Evolutionary conservation across 306 rosid species (phyloP).

Genomic region (Chamaecrista fasciculata): DNA sequence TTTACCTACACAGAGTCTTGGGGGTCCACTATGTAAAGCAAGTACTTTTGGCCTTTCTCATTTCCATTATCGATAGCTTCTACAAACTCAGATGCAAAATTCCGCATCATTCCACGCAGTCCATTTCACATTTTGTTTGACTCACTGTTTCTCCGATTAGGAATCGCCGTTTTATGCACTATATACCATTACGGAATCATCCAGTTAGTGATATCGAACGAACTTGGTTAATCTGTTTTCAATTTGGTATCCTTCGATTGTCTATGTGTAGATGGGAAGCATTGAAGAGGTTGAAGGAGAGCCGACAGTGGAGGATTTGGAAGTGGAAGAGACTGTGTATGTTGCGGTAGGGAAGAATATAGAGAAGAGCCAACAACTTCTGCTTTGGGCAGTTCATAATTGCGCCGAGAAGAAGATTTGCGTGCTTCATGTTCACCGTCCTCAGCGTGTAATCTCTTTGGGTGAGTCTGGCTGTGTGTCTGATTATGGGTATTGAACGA

Average conservation of each 20-base stretch:
- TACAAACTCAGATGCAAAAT: background rate
- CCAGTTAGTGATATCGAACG: background rate
- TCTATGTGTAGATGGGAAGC: constrained; percentile 57
- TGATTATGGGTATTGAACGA: background rate
- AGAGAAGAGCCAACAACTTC: constrained; percentile 40
- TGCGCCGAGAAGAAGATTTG: constrained; percentile 58
- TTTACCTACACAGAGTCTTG: background rate
- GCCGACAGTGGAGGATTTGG: constrained; percentile 36
- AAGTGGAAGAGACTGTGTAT: constrained; percentile 51
- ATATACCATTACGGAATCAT: background rate
- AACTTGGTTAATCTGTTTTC: background rate
- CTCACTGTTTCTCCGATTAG: background rate
- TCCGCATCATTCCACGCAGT: background rate
- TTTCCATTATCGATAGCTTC: background rate
- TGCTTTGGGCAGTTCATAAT: constrained; percentile 59
- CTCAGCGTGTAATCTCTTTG: constrained; percentile 20
- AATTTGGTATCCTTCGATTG: background rate
- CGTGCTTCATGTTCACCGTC: constrained; percentile 64
- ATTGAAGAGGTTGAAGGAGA: constrained; percentile 32
- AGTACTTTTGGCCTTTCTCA: background rate
- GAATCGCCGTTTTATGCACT: background rate
- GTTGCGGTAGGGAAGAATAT: constrained; percentile 73
- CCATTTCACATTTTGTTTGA: background rate
- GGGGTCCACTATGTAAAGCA: background rate
- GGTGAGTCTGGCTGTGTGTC: constrained; percentile 42